Evolutionary conservation across 306 rosid species (phyloP).

Genomic region (Sechiopsis laciniata): DNA sequence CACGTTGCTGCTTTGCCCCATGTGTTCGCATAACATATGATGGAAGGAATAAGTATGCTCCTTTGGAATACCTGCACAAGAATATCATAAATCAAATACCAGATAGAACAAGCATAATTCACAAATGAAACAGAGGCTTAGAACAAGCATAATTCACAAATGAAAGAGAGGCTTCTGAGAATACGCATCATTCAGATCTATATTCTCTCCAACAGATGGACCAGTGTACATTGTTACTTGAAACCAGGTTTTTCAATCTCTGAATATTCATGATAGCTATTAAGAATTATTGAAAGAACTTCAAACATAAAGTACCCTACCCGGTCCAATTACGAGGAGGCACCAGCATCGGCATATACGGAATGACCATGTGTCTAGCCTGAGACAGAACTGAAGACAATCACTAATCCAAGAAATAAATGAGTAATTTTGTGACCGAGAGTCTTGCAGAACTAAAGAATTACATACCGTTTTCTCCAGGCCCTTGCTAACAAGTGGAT

Average conservation of each 20-base stretch:
- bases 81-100: conserved; percentile 17
- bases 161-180: conserved; percentile 2
- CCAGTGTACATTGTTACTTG: neutral
- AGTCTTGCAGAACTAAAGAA: neutral
- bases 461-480: conserved; percentile 78
- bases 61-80: conserved; percentile 68
- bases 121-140: conserved; percentile 11
- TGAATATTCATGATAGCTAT: conserved; percentile 7
- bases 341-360: conserved; percentile 97
- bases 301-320: conserved; percentile 34
- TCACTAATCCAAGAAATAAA: conserved; percentile 19
- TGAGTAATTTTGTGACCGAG: conserved; percentile 6
- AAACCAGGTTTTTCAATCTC: neutral
- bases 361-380: conserved; percentile 98
- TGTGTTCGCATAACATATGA: conserved; percentile 87
- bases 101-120: neutral
- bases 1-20: conserved; percentile 93
- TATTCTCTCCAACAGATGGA: neutral
- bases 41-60: conserved; percentile 86
- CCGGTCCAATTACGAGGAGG: conserved; percentile 84
- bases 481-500: conserved; percentile 65
- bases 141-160: neutral
- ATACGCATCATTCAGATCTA: neutral
- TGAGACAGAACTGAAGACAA: conserved; percentile 34
- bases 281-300: neutral